A percentile compares a stretch with the other conserved stretches of the same genome.
Conservation (phyloP, 2,329 filamentous ascomycete species). For the Curvularia spicifera region DNA sequence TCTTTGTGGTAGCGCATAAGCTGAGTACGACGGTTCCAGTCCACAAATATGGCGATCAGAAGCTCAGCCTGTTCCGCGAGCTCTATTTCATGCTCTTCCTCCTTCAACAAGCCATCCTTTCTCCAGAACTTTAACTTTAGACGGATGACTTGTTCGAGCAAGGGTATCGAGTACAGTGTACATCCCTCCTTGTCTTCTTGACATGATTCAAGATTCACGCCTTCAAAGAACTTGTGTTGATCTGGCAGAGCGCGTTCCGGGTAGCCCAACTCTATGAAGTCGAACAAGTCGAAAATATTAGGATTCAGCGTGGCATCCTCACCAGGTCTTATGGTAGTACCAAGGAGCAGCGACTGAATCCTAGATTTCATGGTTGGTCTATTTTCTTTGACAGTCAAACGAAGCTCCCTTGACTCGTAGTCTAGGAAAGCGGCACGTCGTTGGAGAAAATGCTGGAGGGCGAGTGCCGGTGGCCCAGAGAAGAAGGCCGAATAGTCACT, state of each 20-base stretch:
- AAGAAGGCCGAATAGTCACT: constrained; percentile 66
- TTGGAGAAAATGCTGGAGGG: constrained; percentile 78
- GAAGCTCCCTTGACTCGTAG: constrained; percentile 85
- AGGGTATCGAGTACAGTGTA: constrained; percentile 70
- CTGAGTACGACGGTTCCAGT: constrained; percentile 68
- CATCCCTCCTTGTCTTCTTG: constrained; percentile 63
- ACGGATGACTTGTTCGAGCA: constrained; percentile 75
- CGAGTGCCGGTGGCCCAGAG: constrained; percentile 68
- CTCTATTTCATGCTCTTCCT: constrained; percentile 44
- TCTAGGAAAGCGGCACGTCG: constrained; percentile 80
- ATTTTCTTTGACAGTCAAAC: constrained; percentile 72
- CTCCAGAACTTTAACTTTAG: constrained; percentile 70
- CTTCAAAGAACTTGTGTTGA: constrained; percentile 65
- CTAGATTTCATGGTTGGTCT: constrained; percentile 61
- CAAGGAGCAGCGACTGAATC: constrained; percentile 71
- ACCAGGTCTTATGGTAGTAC: constrained; percentile 71
- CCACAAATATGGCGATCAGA: constrained; percentile 66
- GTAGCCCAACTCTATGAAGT: constrained; percentile 77
- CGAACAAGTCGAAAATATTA: constrained; percentile 89
- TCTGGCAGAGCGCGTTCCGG: constrained; percentile 57
- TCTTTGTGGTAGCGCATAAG: constrained; percentile 64
- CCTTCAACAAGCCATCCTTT: constrained; percentile 48
- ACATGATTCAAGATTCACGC: constrained; percentile 72
- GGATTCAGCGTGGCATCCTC: constrained; percentile 71
- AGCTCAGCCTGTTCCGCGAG: constrained; percentile 58